phyloP scores from a whole-genome alignment of 2,329 filamentous ascomycete species.

The Rugonectria rugulosa region DNA sequence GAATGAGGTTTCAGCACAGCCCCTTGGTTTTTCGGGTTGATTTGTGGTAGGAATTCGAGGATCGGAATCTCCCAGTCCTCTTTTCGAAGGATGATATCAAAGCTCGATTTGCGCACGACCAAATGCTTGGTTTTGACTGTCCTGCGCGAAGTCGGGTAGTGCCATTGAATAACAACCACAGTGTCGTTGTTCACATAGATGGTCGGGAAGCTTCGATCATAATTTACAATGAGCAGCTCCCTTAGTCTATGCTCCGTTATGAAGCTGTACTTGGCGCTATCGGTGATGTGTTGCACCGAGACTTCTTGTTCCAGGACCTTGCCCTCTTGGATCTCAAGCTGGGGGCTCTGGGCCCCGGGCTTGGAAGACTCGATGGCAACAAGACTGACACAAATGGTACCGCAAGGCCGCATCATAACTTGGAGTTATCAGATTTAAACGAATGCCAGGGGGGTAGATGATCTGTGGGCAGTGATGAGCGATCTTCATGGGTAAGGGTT shows the following conservation, averaged over 20 bases:
- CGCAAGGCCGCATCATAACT: background rate
- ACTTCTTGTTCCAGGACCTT: background rate
- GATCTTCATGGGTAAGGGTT: too few species aligned
- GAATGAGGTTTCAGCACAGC: background rate
- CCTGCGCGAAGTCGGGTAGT: slow-evolving; percentile 1
- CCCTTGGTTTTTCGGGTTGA: too few species aligned
- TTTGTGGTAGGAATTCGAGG: background rate
- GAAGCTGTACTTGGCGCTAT: slow-evolving; percentile 11
- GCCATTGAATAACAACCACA: slow-evolving; percentile 14
- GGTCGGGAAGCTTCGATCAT: background rate
- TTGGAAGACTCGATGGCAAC: background rate
- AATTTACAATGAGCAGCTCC: background rate
- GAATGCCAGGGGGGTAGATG: too few species aligned
- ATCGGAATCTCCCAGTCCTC: slow-evolving; percentile 24
- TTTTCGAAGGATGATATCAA: slow-evolving; percentile 21
- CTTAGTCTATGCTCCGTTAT: background rate
- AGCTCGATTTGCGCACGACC: slow-evolving; percentile 13
- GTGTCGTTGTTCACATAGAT: slow-evolving; percentile 14
- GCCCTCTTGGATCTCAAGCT: background rate
- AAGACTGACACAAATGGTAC: background rate
- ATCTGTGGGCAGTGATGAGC: too few species aligned
- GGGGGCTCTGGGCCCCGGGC: background rate
- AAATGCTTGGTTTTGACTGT: slow-evolving; percentile 20
- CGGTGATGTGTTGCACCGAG: slow-evolving; percentile 8
- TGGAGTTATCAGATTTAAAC: too few species aligned